Conservation (phyloP, 2,329 filamentous ascomycete genomes). For the Ilyonectria sp. region DNA sequence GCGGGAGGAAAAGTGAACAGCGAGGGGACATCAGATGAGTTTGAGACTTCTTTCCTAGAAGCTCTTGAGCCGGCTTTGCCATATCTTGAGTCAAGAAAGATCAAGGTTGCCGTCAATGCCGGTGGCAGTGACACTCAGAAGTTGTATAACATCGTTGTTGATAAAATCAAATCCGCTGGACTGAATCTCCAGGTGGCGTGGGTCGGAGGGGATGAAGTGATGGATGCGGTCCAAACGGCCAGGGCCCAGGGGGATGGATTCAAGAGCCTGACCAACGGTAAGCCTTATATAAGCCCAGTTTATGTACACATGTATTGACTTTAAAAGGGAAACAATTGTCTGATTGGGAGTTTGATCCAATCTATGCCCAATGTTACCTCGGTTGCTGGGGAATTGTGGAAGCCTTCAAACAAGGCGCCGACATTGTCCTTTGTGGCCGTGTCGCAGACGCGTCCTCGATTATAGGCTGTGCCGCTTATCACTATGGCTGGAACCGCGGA, state of each 20-base stretch:
- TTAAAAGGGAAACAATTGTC: not conserved
- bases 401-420: conserved; percentile 56
- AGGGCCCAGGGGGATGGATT: conserved; percentile 36
- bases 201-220: conserved; percentile 54
- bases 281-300: conserved; percentile 5
- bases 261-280: conserved; percentile 39
- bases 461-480: conserved; percentile 67
- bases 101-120: conserved; percentile 56
- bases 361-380: conserved; percentile 43
- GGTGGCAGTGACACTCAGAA: conserved; percentile 53
- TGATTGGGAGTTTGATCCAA: conserved; percentile 39
- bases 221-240: conserved; percentile 35
- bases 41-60: conserved; percentile 52
- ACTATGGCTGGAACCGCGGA: conserved; percentile 63
- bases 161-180: conserved; percentile 29
- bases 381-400: conserved; percentile 60
- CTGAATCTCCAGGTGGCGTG: conserved; percentile 53
- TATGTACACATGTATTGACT: no score
- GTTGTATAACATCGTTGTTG: conserved; percentile 46
- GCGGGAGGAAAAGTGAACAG: conserved; percentile 41
- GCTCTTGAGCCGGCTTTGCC: conserved; percentile 45
- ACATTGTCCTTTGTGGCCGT: conserved; percentile 62
- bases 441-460: conserved; percentile 63
- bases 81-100: conserved; percentile 48
- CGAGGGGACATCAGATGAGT: conserved; percentile 37